These are phyloP conservation scores for Metschnikowia dekortorum DNA, from an alignment of 805 yeast species.

Conservation along the genomic window DNA sequence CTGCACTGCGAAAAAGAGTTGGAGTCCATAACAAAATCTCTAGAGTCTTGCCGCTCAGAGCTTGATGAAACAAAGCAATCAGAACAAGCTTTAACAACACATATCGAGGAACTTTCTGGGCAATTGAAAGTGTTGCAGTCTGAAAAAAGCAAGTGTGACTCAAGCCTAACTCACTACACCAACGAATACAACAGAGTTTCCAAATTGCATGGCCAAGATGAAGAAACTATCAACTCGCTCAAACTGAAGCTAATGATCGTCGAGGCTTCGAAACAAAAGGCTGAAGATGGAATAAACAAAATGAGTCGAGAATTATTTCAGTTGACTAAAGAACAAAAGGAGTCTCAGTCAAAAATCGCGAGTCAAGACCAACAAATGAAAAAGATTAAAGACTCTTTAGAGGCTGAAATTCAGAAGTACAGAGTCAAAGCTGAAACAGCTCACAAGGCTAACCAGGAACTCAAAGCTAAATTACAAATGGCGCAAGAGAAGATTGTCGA, in stretches of 20 bases:
- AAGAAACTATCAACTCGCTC: constrained; percentile 25
- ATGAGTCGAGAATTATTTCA: constrained; percentile 80
- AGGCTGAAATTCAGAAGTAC: constrained; percentile 25
- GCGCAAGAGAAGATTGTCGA: constrained; percentile 11
- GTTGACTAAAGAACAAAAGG: constrained; percentile 56
- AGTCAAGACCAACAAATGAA: constrained; percentile 40
- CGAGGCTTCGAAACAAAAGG: constrained; percentile 49
- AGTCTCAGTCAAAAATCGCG: constrained; percentile 41
- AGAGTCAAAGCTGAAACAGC: constrained; percentile 20
- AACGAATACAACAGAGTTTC: constrained; percentile 30
- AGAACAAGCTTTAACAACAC: constrained; percentile 18
- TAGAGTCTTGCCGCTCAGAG: constrained; percentile 13
- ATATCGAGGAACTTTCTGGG: constrained; percentile 19
- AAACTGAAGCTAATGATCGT: constrained; percentile 28
- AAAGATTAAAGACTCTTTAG: constrained; percentile 26
- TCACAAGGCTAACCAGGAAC: constrained; percentile 21
- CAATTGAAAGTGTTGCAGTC: constrained; percentile 24
- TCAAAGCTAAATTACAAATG: constrained; percentile 20
- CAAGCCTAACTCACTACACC: constrained; percentile 24
- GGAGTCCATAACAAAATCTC: constrained; percentile 21
- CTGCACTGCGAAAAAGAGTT: constrained; percentile 10
- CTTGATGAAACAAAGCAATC: constrained; percentile 18
- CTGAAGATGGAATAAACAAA: constrained; percentile 85
- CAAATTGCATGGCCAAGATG: constrained; percentile 22
- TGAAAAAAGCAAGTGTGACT: constrained; percentile 28